Evolutionary conservation across 768 basidiomycete genomes (phyloP).

Genomic region (Phaeotremella fagi): DNA sequence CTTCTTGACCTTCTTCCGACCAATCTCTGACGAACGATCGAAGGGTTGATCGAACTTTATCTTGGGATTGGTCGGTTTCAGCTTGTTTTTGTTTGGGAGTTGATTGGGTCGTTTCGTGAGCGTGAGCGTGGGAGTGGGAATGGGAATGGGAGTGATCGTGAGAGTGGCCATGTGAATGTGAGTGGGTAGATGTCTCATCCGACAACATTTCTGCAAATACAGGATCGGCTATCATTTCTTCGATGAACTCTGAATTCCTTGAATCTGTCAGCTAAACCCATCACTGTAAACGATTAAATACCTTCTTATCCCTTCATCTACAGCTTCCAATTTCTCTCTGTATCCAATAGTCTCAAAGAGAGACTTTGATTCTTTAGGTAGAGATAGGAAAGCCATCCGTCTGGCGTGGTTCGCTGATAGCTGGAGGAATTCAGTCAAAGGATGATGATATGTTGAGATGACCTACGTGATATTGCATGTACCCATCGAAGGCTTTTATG

Average conservation of each 20-base stretch:
- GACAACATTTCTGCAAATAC: conserved; percentile 57
- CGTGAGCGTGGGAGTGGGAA: conserved; percentile 25
- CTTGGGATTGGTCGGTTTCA: conserved; percentile 52
- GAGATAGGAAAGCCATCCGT: conserved; percentile 68
- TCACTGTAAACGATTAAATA: conserved; percentile 9
- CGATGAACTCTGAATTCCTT: conserved; percentile 72
- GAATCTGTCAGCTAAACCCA: background rate
- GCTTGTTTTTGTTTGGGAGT: conserved; percentile 43
- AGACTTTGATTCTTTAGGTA: conserved; percentile 65
- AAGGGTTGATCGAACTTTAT: conserved; percentile 83
- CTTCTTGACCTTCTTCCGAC: conserved; percentile 74
- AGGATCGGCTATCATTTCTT: conserved; percentile 68
- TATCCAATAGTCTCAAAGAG: conserved; percentile 68
- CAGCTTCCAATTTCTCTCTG: conserved; percentile 68
- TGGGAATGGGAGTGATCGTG: conserved; percentile 40
- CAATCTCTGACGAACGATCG: conserved; percentile 93
- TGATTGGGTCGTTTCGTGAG: conserved; percentile 10
- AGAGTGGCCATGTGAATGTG: conserved; percentile 44
- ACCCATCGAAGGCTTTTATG: conserved; percentile 67
- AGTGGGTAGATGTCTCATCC: conserved; percentile 37
- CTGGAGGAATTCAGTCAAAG: conserved; percentile 48
- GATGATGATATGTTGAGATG: background rate
- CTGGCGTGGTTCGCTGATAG: conserved; percentile 62
- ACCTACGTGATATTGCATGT: conserved; percentile 68
- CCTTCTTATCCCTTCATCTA: conserved; percentile 68